Evolutionary conservation across 2,329 filamentous ascomycete genomes (phyloP).

Genomic region (Paecilomyces variotii): DNA sequence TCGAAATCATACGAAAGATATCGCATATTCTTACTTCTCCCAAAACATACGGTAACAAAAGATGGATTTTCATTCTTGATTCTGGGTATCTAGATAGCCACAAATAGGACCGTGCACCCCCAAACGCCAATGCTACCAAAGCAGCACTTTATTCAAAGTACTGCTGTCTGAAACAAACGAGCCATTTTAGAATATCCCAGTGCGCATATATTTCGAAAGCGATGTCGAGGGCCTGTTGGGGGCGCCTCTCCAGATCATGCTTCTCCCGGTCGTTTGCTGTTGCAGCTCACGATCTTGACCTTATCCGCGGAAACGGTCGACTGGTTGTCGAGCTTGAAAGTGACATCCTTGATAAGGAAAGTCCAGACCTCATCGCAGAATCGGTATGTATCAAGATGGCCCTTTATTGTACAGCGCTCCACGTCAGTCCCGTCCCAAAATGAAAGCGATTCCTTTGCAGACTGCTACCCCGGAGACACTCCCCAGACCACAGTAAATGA

Average conservation of each 20-base stretch:
- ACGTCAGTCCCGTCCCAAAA: slow-evolving; percentile 8
- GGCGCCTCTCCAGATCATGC: slow-evolving; percentile 11
- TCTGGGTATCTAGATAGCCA: slow-evolving; percentile 3
- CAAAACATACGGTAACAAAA: neutral
- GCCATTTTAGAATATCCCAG: neutral
- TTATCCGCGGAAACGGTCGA: slow-evolving; percentile 73
- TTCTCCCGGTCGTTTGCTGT: slow-evolving; percentile 71
- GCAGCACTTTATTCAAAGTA: neutral
- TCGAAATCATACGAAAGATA: neutral
- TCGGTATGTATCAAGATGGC: slow-evolving; percentile 93
- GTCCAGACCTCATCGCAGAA: slow-evolving; percentile 99
- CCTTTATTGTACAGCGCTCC: slow-evolving; percentile 45
- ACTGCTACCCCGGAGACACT: neutral
- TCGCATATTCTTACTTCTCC: neutral
- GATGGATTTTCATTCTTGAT: neutral
- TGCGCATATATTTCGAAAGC: neutral
- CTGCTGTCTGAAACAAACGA: neutral
- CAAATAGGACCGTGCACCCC: neutral
- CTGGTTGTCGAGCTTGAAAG: slow-evolving; percentile 91
- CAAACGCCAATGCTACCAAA: slow-evolving; percentile 1
- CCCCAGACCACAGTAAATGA: neutral
- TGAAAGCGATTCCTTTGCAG: slow-evolving; percentile 1
- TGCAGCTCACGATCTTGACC: slow-evolving; percentile 98
- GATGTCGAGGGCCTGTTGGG: neutral
- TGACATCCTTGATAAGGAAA: slow-evolving; percentile 96